Evolutionary conservation across 2,329 filamentous ascomycete genomes (phyloP).

Genomic region (Pseudocercospora macadamiae): DNA sequence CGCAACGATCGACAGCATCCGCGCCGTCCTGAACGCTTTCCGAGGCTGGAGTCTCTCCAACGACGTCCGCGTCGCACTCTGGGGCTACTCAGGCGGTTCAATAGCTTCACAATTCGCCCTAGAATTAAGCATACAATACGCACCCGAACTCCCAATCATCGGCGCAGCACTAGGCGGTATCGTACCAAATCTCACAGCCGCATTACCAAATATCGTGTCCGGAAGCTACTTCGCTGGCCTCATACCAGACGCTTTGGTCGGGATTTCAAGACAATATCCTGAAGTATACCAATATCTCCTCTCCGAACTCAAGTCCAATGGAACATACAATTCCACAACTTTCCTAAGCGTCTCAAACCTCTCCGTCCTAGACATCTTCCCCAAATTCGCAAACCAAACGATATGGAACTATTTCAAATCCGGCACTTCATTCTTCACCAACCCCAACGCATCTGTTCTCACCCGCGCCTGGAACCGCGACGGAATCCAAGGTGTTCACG

Average conservation of each 20-base stretch:
- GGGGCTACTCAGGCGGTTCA: conserved; percentile 60
- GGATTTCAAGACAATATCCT: conserved; percentile 29
- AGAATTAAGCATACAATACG: conserved; percentile 33
- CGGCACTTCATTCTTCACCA: conserved; percentile 22
- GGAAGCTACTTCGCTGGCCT: conserved; percentile 32
- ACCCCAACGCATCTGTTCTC: conserved; percentile 47
- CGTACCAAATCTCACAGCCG: conserved; percentile 34
- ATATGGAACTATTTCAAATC: conserved; percentile 45
- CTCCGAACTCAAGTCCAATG: neutral
- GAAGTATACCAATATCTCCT: conserved; percentile 15
- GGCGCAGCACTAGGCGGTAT: conserved; percentile 39
- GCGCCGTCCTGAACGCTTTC: conserved; percentile 32
- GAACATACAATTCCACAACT: neutral
- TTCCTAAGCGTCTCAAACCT: conserved; percentile 3
- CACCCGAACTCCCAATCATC: conserved; percentile 30
- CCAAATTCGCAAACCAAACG: conserved; percentile 31
- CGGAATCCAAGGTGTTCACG: conserved; percentile 40
- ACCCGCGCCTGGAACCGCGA: conserved; percentile 42
- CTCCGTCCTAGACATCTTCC: neutral
- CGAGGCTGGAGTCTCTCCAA: conserved; percentile 43
- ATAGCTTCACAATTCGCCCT: conserved; percentile 51
- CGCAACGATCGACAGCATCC: conserved; percentile 35
- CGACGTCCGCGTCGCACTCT: conserved; percentile 28
- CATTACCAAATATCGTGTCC: conserved; percentile 29
- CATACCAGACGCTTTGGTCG: conserved; percentile 28